Conservation (phyloP, 345 rosid species). For the Odontarrhena argentea region DNA sequence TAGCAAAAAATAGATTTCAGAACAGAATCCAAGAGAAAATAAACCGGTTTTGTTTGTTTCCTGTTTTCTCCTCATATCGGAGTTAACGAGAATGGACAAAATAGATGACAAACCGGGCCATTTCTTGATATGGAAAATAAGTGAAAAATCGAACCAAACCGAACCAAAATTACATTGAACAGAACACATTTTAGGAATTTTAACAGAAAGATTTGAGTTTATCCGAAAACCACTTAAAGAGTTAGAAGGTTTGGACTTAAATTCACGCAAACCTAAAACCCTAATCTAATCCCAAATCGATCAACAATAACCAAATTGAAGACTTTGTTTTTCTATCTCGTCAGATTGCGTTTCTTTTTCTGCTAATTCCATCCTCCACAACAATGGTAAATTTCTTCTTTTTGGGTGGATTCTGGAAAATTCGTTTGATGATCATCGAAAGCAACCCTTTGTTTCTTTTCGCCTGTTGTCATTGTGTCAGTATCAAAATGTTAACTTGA, state of each 20-base stretch:
- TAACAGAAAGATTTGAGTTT: too few species aligned
- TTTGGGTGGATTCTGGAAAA: neutral
- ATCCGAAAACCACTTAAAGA: neutral
- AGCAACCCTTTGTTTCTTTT: neutral
- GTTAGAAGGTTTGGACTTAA: neutral
- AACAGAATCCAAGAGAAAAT: too few species aligned
- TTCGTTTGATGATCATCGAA: neutral
- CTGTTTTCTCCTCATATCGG: too few species aligned
- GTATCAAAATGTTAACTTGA: neutral
- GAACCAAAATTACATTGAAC: too few species aligned
- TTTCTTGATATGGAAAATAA: too few species aligned
- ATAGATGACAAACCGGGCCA: too few species aligned
- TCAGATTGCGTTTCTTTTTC: neutral
- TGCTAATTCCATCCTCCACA: neutral
- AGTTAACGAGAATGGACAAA: too few species aligned
- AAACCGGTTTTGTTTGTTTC: too few species aligned
- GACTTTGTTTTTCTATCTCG: neutral
- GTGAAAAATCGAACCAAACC: too few species aligned
- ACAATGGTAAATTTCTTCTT: slow-evolving; percentile 32
- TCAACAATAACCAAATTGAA: neutral
- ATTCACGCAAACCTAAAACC: slow-evolving; percentile 17
- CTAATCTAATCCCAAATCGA: slow-evolving; percentile 17
- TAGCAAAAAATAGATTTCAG: too few species aligned
- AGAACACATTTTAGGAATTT: too few species aligned
- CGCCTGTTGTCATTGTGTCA: slow-evolving; percentile 1